A percentile compares a stretch with the other conserved stretches of the same genome.
Evolutionary conservation across 1,139 yeast species (phyloP).

Genomic region (Zygosaccharomyces pseudobailii): DNA sequence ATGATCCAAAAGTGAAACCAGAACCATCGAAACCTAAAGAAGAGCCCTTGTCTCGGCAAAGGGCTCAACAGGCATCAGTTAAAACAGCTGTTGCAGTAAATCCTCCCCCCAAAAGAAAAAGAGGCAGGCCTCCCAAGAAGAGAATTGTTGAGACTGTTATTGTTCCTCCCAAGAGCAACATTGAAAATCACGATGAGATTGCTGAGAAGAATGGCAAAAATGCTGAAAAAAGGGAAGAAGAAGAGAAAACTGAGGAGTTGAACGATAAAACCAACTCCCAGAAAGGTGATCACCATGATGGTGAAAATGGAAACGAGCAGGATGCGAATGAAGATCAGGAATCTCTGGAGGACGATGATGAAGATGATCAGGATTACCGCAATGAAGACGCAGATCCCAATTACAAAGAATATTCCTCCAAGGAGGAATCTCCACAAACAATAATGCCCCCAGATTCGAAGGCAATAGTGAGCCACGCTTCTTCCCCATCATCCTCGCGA

Average conservation of each 20-base stretch:
- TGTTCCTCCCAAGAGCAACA: constrained; percentile 6
- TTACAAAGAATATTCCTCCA: background rate
- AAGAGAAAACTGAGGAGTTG: background rate
- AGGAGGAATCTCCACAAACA: background rate
- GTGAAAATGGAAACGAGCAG: constrained; percentile 6
- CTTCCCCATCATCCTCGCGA: constrained; percentile 8
- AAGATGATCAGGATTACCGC: constrained; percentile 1
- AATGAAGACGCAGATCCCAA: background rate
- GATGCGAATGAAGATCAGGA: constrained; percentile 7
- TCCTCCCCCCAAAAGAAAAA: constrained; percentile 19
- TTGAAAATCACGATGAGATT: constrained; percentile 3
- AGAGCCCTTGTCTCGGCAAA: background rate
- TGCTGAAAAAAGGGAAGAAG: constrained; percentile 6
- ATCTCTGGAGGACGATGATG: constrained; percentile 1
- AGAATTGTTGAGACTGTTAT: constrained; percentile 27
- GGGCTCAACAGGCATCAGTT: background rate
- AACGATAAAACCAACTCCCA: constrained; percentile 4
- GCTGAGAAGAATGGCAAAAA: constrained; percentile 2
- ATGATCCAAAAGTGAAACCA: constrained; percentile 28
- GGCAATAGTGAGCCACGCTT: background rate
- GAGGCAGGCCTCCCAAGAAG: constrained; percentile 35
- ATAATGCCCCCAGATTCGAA: background rate
- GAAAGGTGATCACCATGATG: constrained; percentile 1
- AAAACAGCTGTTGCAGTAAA: constrained; percentile 1
- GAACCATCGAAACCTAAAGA: constrained; percentile 3